A percentile compares a stretch with the other conserved stretches of the same genome.
phyloP scores from a whole-genome alignment of 2,329 filamentous ascomycete species.

The Fusarium musae region DNA sequence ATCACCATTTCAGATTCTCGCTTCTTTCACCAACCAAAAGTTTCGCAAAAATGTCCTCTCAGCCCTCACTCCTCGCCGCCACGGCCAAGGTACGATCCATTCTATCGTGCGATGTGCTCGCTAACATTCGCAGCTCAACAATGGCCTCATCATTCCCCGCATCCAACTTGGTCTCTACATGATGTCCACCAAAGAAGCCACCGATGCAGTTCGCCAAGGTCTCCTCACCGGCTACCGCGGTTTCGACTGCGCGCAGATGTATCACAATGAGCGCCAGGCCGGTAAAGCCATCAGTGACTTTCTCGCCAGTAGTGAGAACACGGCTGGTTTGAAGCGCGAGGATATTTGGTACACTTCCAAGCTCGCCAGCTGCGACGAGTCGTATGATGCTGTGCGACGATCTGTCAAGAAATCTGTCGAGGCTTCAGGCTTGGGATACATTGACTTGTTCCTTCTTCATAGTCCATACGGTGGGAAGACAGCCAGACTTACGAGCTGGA shows the following conservation, averaged over 20 bases:
- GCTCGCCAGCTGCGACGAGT: constrained; percentile 71
- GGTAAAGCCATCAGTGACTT: constrained; percentile 72
- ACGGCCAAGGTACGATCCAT: constrained; percentile 31
- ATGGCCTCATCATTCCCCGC: constrained; percentile 74
- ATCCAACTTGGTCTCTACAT: constrained; percentile 81
- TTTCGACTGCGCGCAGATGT: constrained; percentile 66
- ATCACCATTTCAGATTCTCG: not conserved
- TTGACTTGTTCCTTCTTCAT: constrained; percentile 84
- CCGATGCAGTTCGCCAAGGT: constrained; percentile 66
- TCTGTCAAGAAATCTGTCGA: constrained; percentile 74
- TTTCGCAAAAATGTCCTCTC: constrained; percentile 30
- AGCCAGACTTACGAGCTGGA: constrained; percentile 78
- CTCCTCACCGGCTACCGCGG: constrained; percentile 64
- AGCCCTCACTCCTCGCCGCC: constrained; percentile 36
- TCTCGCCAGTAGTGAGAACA: constrained; percentile 60
- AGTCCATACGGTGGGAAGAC: constrained; percentile 79
- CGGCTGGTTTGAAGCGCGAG: constrained; percentile 65
- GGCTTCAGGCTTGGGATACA: constrained; percentile 75
- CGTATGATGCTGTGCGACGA: constrained; percentile 73
- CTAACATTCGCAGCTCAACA: constrained; percentile 62
- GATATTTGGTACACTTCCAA: constrained; percentile 87
- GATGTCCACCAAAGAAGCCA: constrained; percentile 71
- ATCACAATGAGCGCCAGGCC: constrained; percentile 76
- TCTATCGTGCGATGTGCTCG: accelerated
- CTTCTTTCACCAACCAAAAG: not conserved